Base-by-base conservation (phyloP, 1,284 basidiomycete genomes). In the Psilocybe mexicana region DNA sequence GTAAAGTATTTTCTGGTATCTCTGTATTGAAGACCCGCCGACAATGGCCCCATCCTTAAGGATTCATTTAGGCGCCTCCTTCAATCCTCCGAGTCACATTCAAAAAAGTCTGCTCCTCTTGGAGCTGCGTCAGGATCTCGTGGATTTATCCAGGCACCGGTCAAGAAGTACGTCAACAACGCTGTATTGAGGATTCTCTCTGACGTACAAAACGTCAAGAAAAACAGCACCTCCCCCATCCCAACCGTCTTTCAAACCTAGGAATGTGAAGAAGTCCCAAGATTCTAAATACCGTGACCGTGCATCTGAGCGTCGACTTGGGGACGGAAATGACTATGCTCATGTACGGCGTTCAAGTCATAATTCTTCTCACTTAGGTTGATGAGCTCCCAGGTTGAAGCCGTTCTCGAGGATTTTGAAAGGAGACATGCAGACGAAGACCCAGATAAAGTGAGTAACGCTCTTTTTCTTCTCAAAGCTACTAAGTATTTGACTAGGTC, bases 391-490 rank as follows among this genome's bases (percentile, higher is more conserved):
- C 5, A 94, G 85, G 86, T 92, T 28, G 92, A 94, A 72, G 84
- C 89, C 14, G 75, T 95, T 2, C 75, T 93, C 1, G 86, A 90
- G 57, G 90, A 93, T 55, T 94, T 95, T 63, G 87, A 94, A 71
- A 80, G 80, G 59, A 81, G 82, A 42, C 81, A 77, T 65, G 79
- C 79, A 24, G 72, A 81, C 26, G 80, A 83, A 49, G 84, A 88
- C 67, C 85, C 78, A 61, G 76, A 80, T 44, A 78, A 77, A 38
- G 90, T 88, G 61, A 63, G 33, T 53, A 46, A 3, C 35, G 25
- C 40, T 48, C 8, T 6, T n/a, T 23, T 43, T 45, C 18, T 25
- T 48, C 23, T 36, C 57, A 92, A 86, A 75, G 28, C 36, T 48
- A 38, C 25, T 43, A 10, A 48, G 14, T 10, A 14, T 12, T 23